Evolutionary conservation across 768 basidiomycete species (phyloP).

Genomic region (Leccinum obscurum): DNA sequence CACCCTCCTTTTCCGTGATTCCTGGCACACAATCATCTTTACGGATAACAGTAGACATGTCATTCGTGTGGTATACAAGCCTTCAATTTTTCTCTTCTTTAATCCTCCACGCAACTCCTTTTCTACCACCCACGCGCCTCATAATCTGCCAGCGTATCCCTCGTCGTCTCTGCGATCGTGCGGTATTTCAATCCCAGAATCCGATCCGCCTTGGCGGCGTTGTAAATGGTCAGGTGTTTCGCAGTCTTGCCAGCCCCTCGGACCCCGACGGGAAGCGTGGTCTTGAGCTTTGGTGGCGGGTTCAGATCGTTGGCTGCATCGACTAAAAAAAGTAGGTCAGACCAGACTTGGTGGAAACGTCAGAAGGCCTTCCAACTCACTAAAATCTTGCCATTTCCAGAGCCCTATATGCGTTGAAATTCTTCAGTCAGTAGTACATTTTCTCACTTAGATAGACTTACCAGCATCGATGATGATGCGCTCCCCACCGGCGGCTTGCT

Average conservation of each 20-base stretch:
- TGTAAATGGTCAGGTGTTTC: slow-evolving; percentile 31
- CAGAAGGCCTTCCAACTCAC: slow-evolving; percentile 14
- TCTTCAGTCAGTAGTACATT: neutral
- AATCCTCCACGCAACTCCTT: neutral
- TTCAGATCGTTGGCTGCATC: slow-evolving; percentile 38
- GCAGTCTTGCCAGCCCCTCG: slow-evolving; percentile 33
- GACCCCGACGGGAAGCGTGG: slow-evolving; percentile 33
- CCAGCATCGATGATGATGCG: slow-evolving; percentile 53
- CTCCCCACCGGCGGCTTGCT: slow-evolving; percentile 52
- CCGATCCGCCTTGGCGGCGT: slow-evolving; percentile 38
- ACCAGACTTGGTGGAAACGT: neutral
- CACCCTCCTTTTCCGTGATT: neutral
- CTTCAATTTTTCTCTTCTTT: neutral
- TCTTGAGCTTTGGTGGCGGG: slow-evolving; percentile 33
- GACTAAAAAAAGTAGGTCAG: slow-evolving; percentile 25
- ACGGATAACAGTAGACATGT: neutral
- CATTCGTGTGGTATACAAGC: neutral
- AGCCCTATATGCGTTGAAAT: slow-evolving; percentile 9
- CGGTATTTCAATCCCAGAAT: slow-evolving; percentile 45
- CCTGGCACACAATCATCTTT: neutral
- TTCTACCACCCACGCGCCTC: neutral
- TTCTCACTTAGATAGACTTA: slow-evolving; percentile 1
- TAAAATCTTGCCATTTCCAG: slow-evolving; percentile 35
- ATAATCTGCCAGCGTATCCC: neutral
- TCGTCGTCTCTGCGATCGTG: slow-evolving; percentile 39